Evolutionary conservation across 2,329 filamentous ascomycete genomes (phyloP).

Genomic region (Colletotrichum tanaceti): DNA sequence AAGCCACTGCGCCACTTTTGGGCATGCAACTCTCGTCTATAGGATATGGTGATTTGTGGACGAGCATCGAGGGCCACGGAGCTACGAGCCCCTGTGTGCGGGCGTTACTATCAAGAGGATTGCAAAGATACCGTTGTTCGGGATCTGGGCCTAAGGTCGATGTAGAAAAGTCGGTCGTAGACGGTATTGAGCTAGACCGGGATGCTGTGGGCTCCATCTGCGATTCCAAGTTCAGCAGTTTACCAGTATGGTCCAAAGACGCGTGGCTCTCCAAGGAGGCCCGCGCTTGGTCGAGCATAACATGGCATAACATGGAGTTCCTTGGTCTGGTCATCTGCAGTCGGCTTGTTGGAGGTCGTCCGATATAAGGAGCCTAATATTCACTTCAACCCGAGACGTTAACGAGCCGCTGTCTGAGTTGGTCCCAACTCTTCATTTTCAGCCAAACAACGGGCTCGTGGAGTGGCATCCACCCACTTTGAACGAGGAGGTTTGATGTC

Average conservation of each 20-base stretch:
- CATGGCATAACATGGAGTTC: background rate
- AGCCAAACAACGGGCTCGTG: background rate
- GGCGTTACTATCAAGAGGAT: slow-evolving; percentile 20
- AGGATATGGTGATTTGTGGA: slow-evolving; percentile 15
- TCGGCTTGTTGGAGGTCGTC: background rate
- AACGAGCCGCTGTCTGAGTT: background rate
- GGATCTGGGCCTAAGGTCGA: background rate
- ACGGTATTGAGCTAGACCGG: background rate
- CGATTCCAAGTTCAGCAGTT: background rate
- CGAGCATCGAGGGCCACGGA: slow-evolving; percentile 11
- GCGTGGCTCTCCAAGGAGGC: background rate
- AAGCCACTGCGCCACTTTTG: slow-evolving; percentile 9
- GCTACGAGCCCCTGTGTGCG: slow-evolving; percentile 9
- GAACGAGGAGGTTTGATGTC: slow-evolving; percentile 20
- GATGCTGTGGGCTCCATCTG: background rate
- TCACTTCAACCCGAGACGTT: background rate
- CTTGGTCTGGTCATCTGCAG: background rate
- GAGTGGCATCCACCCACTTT: slow-evolving; percentile 12
- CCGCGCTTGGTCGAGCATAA: background rate
- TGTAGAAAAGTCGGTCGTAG: background rate
- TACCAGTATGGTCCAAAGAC: background rate
- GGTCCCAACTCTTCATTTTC: background rate
- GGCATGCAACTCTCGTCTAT: slow-evolving; percentile 18
- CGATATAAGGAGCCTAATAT: slow-evolving; percentile 4
- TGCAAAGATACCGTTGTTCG: background rate